Evolutionary conservation across 768 basidiomycete genomes (phyloP), one percentile per base, ranked within the genome.

Genomic region (Hericium erinaceus): DNA sequence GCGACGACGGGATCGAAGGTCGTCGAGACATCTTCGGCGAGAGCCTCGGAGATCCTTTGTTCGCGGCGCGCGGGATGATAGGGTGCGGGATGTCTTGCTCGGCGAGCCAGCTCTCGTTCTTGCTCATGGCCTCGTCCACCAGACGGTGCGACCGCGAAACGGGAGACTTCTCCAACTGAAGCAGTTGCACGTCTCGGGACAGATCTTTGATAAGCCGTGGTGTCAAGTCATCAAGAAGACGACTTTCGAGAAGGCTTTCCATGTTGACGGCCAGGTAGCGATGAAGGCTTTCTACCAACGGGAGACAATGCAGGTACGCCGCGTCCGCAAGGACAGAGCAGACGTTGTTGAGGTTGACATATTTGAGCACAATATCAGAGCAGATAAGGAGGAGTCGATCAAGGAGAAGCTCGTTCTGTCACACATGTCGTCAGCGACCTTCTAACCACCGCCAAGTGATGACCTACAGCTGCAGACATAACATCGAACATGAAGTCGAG

Each of bases 401-500:
- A n/a, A 98, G 74, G 9, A 97, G 78, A 2, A 98, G 73, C 70
- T 98, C 93, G 61, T 88, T 94, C 87, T 95, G 60, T 4, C 7
- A 39, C 26, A 10, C 9, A 46, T 5, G 10, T 52, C 37, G 24
- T 37, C 41, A 52, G 16, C 6, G 4, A 28, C 37, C 15, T 22
- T 44, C 3, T 33, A 26, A 10, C 41, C 7, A 44, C 4, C 4
- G 10, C 40, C 15, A 40, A 39, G 2, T 51, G 56, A 2, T 26
- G 28, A 74, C 81, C 68, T 67, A 94, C 92, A 39, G 94, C 92
- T 16, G 83, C 86, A 39, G 85, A 85, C 70, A 97, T 81, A 15
- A 98, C 84, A 20, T 86, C 82, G 60, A 97, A 92, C 72, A 93
- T 80, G 62, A 94, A 91, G 60, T 92, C 87, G 57, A 98, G 69